Conservation (phyloP, 1,284 basidiomycete species). For the Vanrija pseudolonga region DNA sequence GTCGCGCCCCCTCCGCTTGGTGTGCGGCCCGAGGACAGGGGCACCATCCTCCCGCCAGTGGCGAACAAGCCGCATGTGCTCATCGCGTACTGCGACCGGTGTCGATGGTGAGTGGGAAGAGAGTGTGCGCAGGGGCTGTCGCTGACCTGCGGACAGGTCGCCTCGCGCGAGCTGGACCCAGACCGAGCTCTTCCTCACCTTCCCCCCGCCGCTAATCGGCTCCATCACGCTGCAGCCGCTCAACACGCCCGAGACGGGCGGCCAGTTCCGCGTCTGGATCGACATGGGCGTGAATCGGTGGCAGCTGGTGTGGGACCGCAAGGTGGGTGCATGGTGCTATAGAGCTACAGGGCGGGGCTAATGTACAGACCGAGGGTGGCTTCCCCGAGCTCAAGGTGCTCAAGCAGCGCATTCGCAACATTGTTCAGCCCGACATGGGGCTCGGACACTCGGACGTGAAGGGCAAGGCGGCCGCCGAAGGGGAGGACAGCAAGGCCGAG, state of each 20-base stretch:
- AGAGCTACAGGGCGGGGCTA: not conserved
- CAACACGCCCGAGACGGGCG: constrained; percentile 74
- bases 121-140: too few relatives aligned
- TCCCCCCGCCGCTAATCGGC: constrained; percentile 67
- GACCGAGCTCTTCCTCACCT: constrained; percentile 83
- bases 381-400: constrained; percentile 70
- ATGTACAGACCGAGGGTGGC: constrained; percentile 73
- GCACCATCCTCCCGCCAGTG: constrained; percentile 59
- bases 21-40: too few relatives aligned
- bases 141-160: constrained; percentile 58
- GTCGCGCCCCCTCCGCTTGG: too few relatives aligned
- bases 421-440: constrained; percentile 68
- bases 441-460: constrained; percentile 73
- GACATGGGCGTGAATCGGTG: constrained; percentile 47
- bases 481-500: not conserved
- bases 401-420: constrained; percentile 83
- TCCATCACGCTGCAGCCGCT: constrained; percentile 69
- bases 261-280: constrained; percentile 84
- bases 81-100: constrained; percentile 83
- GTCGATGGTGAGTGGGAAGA: constrained; percentile 57
- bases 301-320: constrained; percentile 47
- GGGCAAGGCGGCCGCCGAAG: not conserved
- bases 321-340: constrained; percentile 28
- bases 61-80: constrained; percentile 50
- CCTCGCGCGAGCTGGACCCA: constrained; percentile 77